Conservation (phyloP, 148 eudicot genomes). For the Rheum nobile region DNA sequence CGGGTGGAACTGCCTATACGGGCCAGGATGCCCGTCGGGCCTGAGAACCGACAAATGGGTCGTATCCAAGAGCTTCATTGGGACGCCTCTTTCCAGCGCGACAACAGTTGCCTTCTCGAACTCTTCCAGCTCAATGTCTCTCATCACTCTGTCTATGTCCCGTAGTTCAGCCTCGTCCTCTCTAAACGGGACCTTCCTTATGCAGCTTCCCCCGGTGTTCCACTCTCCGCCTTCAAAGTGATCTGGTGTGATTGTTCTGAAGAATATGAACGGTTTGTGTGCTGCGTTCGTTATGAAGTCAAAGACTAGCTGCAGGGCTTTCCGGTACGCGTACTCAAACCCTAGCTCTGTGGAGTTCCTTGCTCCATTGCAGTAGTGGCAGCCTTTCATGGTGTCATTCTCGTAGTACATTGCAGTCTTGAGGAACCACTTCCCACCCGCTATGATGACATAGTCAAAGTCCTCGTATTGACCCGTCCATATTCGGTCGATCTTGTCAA, state of each 20-base stretch:
- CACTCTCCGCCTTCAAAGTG: constrained; percentile 87
- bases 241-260: constrained; percentile 56
- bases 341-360: constrained; percentile 54
- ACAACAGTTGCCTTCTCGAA: constrained; percentile 25
- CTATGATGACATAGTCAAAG: constrained; percentile 46
- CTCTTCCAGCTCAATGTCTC: constrained; percentile 51
- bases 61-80: constrained; percentile 43
- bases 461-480: constrained; percentile 43
- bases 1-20: constrained; percentile 50
- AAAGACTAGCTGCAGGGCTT: constrained; percentile 24
- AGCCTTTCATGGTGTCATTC: constrained; percentile 40
- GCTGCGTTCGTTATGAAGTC: constrained; percentile 26
- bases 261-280: constrained; percentile 30
- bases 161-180: constrained; percentile 26
- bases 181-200: constrained; percentile 38
- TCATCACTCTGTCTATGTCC: constrained; percentile 27
- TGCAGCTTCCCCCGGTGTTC: constrained; percentile 65
- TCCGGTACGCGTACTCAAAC: constrained; percentile 43
- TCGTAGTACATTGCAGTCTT: constrained; percentile 60
- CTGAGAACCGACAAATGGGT: constrained; percentile 51
- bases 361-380: constrained; percentile 45
- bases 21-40: constrained; percentile 86
- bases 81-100: constrained; percentile 17
- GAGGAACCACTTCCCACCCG: constrained; percentile 71
- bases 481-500: constrained; percentile 49